phyloP scores from a whole-genome alignment of 495 filamentous ascomycete genomes.

The Lasiosphaeriaceae sp. region DNA sequence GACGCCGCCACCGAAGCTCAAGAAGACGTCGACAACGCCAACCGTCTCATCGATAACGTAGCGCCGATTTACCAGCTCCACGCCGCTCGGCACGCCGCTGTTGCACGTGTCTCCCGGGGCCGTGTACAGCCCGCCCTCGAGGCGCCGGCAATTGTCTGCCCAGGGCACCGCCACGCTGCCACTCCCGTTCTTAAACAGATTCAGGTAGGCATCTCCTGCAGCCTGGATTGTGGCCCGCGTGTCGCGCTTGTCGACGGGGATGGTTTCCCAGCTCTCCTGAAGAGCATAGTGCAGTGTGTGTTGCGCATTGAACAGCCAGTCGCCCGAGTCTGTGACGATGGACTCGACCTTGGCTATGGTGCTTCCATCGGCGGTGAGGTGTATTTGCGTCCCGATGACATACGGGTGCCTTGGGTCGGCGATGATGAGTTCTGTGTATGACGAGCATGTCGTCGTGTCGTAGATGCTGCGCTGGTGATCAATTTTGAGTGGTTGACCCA shows the following conservation, averaged over 20 bases:
- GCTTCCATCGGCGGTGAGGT: constrained; percentile 20
- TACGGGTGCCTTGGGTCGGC: constrained; percentile 38
- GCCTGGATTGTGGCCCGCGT: constrained; percentile 39
- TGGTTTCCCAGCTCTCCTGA: constrained; percentile 37
- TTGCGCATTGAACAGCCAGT: constrained; percentile 47
- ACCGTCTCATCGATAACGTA: constrained; percentile 47
- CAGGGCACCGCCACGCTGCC: constrained; percentile 39
- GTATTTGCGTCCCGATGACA: constrained; percentile 45
- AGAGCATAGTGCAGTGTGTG: constrained; percentile 41
- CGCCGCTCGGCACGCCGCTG: constrained; percentile 34
- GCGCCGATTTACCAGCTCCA: constrained; percentile 34
- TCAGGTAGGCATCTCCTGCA: constrained; percentile 43
- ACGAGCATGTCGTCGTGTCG: constrained; percentile 41
- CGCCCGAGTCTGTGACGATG: constrained; percentile 34
- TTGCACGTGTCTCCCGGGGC: constrained; percentile 32
- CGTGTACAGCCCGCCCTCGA: constrained; percentile 44
- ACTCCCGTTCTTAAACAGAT: constrained; percentile 38
- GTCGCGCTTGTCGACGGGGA: constrained; percentile 35
- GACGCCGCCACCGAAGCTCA: constrained; percentile 34
- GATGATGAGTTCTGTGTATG: constrained; percentile 45
- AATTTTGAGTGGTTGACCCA: constrained; percentile 37
- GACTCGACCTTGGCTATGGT: constrained; percentile 34
- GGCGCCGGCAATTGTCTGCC: constrained; percentile 38
- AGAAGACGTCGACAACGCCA: constrained; percentile 41
- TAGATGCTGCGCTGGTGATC: constrained; percentile 40